A percentile compares a stretch with the other conserved stretches of the same genome.
These are phyloP conservation scores for Prillingera fragicola DNA, from an alignment of 1,284 basidiomycete species.

Conservation along the genomic window DNA sequence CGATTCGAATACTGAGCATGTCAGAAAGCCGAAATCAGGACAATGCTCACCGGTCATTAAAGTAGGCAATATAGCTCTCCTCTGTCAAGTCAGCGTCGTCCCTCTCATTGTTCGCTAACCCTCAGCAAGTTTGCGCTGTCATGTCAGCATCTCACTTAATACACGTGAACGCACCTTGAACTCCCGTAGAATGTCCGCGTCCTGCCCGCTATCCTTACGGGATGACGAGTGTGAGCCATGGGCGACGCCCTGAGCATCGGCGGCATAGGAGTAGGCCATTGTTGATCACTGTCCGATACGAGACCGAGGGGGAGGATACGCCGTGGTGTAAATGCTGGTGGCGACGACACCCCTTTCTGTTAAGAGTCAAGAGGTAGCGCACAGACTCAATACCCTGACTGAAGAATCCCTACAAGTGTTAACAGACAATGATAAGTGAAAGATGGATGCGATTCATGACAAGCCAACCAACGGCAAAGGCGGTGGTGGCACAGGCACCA, in stretches of 20 bases:
- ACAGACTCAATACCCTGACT: too few species aligned
- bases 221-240: neutral
- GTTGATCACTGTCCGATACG: too few species aligned
- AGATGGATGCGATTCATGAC: too few species aligned
- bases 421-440: too few species aligned
- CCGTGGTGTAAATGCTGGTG: too few species aligned
- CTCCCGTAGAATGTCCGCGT: conserved; percentile 26
- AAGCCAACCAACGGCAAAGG: too few species aligned
- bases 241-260: conserved; percentile 1
- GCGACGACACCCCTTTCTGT: too few species aligned
- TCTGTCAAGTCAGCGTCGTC: conserved; percentile 22
- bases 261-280: conserved; percentile 36
- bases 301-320: too few species aligned
- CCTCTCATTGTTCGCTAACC: conserved; percentile 9
- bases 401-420: too few species aligned
- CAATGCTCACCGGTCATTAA: conserved; percentile 67
- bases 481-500: too few species aligned
- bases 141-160: neutral
- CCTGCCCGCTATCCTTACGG: conserved; percentile 23
- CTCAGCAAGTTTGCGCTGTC: conserved; percentile 44
- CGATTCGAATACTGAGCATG: conserved; percentile 63
- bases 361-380: too few species aligned
- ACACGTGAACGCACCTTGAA: conserved; percentile 26
- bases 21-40: conserved; percentile 11
- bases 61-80: conserved; percentile 74